Evolutionary conservation across 768 basidiomycete species (phyloP).

Genomic region (Basidioascus undulatus): DNA sequence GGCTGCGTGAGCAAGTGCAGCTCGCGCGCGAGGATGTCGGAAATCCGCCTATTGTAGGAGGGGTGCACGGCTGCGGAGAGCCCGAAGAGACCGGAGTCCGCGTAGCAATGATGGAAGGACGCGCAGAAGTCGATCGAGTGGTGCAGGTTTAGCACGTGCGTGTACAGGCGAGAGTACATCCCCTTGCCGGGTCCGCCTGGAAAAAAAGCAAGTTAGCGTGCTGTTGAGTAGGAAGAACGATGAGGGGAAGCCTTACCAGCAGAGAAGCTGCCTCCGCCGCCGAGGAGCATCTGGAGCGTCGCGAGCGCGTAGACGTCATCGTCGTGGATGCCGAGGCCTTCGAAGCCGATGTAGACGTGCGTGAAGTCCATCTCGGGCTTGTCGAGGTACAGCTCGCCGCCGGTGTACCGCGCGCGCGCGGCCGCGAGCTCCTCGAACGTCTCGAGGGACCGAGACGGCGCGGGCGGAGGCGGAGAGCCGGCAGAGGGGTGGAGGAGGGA

Average conservation of each 20-base stretch:
- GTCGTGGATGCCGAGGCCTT: slow-evolving; percentile 72
- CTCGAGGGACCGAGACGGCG: not conserved
- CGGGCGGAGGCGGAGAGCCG: not conserved
- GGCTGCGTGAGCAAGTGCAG: slow-evolving; percentile 47
- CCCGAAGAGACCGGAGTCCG: slow-evolving; percentile 79
- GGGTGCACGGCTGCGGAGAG: slow-evolving; percentile 64
- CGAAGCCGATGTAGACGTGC: slow-evolving; percentile 79
- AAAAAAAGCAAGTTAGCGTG: slow-evolving; percentile 3
- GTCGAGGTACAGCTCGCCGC: slow-evolving; percentile 49
- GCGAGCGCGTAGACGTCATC: slow-evolving; percentile 81
- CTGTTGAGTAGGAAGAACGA: not conserved
- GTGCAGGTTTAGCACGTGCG: slow-evolving; percentile 83
- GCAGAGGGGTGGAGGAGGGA: slow-evolving; percentile 6
- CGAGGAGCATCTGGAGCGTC: slow-evolving; percentile 79
- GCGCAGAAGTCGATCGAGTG: slow-evolving; percentile 84
- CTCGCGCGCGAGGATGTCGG: slow-evolving; percentile 70
- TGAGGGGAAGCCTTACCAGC: slow-evolving; percentile 28
- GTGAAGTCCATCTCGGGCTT: slow-evolving; percentile 46
- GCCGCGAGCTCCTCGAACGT: slow-evolving; percentile 16
- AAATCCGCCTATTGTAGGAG: slow-evolving; percentile 32
- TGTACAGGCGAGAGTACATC: slow-evolving; percentile 95
- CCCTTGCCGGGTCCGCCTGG: slow-evolving; percentile 88
- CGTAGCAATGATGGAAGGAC: slow-evolving; percentile 92
- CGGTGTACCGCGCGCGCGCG: slow-evolving; percentile 36
- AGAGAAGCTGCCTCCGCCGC: slow-evolving; percentile 89